Base-by-base conservation (phyloP, 164 flowering plant species). In the Santalum album region DNA sequence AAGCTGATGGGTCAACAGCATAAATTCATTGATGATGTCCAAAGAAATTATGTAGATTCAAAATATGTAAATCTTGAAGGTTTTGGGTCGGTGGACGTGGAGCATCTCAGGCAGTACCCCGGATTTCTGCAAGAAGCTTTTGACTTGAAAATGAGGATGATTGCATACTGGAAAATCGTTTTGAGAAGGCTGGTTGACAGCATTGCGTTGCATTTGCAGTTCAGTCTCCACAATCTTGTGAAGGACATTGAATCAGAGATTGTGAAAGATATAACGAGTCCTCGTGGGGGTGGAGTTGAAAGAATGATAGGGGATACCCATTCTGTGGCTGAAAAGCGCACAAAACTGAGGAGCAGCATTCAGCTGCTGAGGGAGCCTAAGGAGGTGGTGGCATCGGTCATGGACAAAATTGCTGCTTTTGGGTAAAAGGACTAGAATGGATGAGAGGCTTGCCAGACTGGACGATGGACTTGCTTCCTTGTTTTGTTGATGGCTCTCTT, bases 101-200 rank as follows among this genome's bases (percentile, higher is more conserved):
- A 18, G 49, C 14, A 43, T 5, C 19, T 17, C 12, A 7, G 22
- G 22, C 14, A 23, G 19, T 7, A 46, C 16, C 16, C 10, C 9
- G 11, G 18, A 15, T 22, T 12, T 7, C 9, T 18, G 49, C 5
- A 21, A 6, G 21, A 46, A 23, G 49, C 49, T 7, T 46, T 46
- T 15, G 49, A 46, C 16, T 21, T 46, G 49, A 46, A 46, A 23
- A 46, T 46, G 49, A 46, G 49, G 49, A 18, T 46, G 21, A 10
- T 2, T 2, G 22, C 49, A 1, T 46, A 46, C 14, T 46, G 22
- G 49, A 46, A 46, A 15, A 46, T 46, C 2, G 49, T 46, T 2
- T 7, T 46, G 24, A 10, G 10, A 21, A 46, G 49, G 49, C 9
- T 46, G 49, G 49, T 46, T 2, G 49, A 46, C 14, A 2, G 12